Percentiles rank a stretch among this genome's conserved stretches.
Conservation (phyloP, 345 rosid genomes). For the Viola odorata region DNA sequence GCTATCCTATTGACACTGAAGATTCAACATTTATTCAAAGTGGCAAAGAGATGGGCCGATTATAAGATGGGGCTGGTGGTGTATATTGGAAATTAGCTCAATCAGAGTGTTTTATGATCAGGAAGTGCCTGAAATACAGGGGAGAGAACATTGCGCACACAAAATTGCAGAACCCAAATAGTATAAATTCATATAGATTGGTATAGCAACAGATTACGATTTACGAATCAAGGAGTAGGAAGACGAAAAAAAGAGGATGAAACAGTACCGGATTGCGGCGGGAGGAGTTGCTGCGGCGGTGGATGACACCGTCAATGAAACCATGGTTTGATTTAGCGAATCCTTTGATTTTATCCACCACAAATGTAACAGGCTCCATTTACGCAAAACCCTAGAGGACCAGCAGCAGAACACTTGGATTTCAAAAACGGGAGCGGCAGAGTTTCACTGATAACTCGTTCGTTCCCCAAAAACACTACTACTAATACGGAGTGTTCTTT, state of each 20-base stretch:
- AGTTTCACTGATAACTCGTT: neutral
- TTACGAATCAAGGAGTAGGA: neutral
- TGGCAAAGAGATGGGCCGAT: too few species aligned
- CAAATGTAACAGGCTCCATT: constrained; percentile 55
- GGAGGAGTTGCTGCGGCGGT: constrained; percentile 28
- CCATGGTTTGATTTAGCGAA: constrained; percentile 45
- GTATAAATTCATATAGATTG: neutral
- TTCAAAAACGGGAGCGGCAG: constrained; percentile 8
- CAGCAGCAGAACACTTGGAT: neutral
- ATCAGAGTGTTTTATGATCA: neutral
- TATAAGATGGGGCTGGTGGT: neutral
- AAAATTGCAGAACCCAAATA: neutral
- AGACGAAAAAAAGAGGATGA: neutral
- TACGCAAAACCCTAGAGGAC: constrained; percentile 9
- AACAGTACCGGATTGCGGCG: constrained; percentile 61
- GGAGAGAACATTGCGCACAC: neutral
- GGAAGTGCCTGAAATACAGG: neutral
- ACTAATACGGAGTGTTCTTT: too few species aligned
- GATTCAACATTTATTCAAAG: neutral
- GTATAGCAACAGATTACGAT: neutral
- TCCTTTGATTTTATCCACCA: constrained; percentile 43
- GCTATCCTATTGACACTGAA: neutral
- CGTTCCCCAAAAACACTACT: too few species aligned
- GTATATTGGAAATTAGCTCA: neutral
- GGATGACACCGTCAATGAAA: constrained; percentile 37